Evolutionary conservation across 345 rosid genomes (phyloP), one percentile per base, ranked within the genome.

Genomic region (Zanthoxylum bungeanum): DNA sequence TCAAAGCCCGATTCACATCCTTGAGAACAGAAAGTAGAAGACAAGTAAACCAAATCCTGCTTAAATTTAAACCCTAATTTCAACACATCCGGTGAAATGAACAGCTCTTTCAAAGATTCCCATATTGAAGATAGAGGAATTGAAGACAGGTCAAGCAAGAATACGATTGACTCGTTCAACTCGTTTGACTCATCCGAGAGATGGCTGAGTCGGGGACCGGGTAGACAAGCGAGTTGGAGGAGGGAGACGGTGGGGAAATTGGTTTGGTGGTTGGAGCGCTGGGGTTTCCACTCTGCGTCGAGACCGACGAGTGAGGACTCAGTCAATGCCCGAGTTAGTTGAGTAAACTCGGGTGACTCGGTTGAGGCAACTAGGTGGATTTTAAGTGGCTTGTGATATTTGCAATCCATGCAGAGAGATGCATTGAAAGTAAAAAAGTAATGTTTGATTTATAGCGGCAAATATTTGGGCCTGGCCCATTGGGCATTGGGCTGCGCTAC

Each of bases 261-360:
- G 51, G 89, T 74, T 2, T 68, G 75, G 21, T 31, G 86, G 12
- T n/a, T n/a, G n/a, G 77, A 70, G 37, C 82, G 83, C 4, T 64
- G 60, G 22, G 97, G 97, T 71, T 88, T 91, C 98, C 98, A 93
- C 56, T 93, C 98, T 19, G 95, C 98, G 72, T 93, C 98, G 70
- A 91, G 88, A 0, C 79, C 96, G 64, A 93, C 75, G 83, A 90
- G 17, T 7, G 91, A 80, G 50, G 91, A 86, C 60, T 81, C 87
- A 83, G 87, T 69, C 65, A 91, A 73, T 55, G 83, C 36, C 73
- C 76, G 77, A 62, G 85, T 81, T 19, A 91, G 71, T 68, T 60
- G 88, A 70, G 82, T 67, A 85, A 91, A 91, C 93, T 90, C 97
- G 83, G 86, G 46, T 52, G 94, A 88, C 73, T 88, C 89, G 62